Percentiles rank a stretch among this genome's conserved stretches.
Conservation (phyloP, 2,329 filamentous ascomycete species). For the Delphinella strobiligena region DNA sequence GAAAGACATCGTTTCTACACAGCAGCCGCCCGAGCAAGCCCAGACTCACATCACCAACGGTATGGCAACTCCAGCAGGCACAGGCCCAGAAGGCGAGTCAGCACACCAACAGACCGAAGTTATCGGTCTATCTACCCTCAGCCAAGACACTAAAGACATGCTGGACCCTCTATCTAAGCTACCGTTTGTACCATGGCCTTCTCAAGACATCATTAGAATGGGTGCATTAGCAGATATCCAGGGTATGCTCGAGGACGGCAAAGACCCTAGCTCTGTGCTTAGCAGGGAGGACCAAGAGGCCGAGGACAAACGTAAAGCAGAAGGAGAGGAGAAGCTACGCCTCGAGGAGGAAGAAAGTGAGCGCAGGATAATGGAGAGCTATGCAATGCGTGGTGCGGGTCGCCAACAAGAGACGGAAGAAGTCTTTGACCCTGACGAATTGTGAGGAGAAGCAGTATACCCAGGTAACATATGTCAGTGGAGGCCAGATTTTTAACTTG, state of each 20-base stretch:
- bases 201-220: conserved; percentile 53
- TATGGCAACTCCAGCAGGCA: conserved; percentile 18
- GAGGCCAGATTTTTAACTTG: too few species aligned
- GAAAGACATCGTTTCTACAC: not conserved
- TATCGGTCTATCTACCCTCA: conserved; percentile 14
- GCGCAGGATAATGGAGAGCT: conserved; percentile 8
- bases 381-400: conserved; percentile 11
- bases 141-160: conserved; percentile 24
- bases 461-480: too few species aligned
- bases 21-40: conserved; percentile 1
- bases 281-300: conserved; percentile 29
- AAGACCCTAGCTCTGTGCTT: conserved; percentile 42
- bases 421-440: conserved; percentile 24
- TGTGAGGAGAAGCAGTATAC: conserved; percentile 5
- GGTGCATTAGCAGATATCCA: conserved; percentile 55
- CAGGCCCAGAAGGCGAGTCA: conserved; percentile 3
- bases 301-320: conserved; percentile 21
- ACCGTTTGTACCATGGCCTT: conserved; percentile 66
- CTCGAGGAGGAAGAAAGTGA: conserved; percentile 15
- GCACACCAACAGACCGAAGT: conserved; percentile 1
- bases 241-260: conserved; percentile 47
- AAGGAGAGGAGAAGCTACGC: conserved; percentile 26
- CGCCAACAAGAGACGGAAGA: conserved; percentile 12
- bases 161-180: conserved; percentile 44
- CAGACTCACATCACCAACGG: conserved; percentile 19